These are phyloP conservation scores for Klebsormidium nitens DNA, from an alignment of 139 green algal genomes.

Conservation along the genomic window DNA sequence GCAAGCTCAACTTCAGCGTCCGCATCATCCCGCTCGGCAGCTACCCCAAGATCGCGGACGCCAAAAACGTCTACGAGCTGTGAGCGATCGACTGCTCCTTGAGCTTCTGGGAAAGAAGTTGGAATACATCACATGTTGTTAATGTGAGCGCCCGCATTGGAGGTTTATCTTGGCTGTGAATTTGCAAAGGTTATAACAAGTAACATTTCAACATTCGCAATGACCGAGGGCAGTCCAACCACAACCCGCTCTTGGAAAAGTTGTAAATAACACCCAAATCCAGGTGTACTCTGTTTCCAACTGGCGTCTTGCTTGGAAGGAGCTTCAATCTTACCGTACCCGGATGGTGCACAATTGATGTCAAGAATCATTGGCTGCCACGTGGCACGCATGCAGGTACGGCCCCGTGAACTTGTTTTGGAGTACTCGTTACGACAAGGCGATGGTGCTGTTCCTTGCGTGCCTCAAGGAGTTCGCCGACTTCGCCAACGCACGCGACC, in stretches of 20 bases:
- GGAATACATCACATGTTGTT: no score
- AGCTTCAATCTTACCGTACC: neutral
- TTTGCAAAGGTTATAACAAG: no score
- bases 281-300: no score
- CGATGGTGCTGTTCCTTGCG: constrained; percentile 67
- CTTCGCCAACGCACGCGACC: constrained; percentile 49
- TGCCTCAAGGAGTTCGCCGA: constrained; percentile 84
- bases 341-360: constrained; percentile 1
- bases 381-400: constrained; percentile 46
- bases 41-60: constrained; percentile 73
- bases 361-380: neutral
- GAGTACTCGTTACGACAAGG: constrained; percentile 73
- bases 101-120: no score
- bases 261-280: no score
- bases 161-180: no score
- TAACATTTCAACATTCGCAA: no score
- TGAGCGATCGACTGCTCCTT: no score
- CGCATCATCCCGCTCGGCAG: constrained; percentile 79
- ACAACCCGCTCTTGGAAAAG: no score
- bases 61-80: constrained; percentile 65
- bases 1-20: constrained; percentile 50
- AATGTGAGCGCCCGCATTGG: no score
- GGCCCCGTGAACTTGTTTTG: constrained; percentile 82
- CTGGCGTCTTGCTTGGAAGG: no score
- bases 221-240: no score